These are phyloP conservation scores for Mortierella sp. DNA, from an alignment of 371 early-diverging fungal genomes.

Conservation along the genomic window DNA sequence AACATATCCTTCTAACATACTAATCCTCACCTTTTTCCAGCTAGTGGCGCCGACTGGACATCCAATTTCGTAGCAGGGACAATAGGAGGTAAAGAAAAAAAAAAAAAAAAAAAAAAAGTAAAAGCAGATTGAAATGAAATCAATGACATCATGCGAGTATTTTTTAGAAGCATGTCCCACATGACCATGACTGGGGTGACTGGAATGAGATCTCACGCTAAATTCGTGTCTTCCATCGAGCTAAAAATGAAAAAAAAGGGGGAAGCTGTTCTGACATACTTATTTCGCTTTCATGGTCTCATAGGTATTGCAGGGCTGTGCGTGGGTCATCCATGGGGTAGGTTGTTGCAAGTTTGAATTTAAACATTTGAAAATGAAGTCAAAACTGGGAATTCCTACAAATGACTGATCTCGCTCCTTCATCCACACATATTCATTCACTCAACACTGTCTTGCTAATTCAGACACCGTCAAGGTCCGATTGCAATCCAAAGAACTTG, in stretches of 20 bases:
- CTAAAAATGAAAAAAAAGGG: not conserved
- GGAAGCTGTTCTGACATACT: not conserved
- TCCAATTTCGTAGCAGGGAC: slow-evolving; percentile 69
- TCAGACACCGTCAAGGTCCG: slow-evolving; percentile 67
- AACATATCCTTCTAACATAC: slow-evolving; percentile 5
- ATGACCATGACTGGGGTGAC: not conserved
- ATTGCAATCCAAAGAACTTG: slow-evolving; percentile 66
- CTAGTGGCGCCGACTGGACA: slow-evolving; percentile 59
- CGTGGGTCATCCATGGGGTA: slow-evolving; percentile 79
- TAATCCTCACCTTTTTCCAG: slow-evolving; percentile 23
- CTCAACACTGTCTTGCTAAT: slow-evolving; percentile 12
- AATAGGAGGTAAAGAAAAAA: slow-evolving; percentile 62
- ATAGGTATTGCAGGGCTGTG: slow-evolving; percentile 73
- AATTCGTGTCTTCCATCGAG: not conserved
- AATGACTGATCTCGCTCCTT: not conserved
- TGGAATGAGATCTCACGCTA: not conserved
- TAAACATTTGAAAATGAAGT: not conserved
- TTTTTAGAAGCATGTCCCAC: too few relatives aligned
- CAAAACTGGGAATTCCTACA: not conserved
- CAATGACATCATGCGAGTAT: slow-evolving; percentile 10
- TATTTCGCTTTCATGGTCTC: slow-evolving; percentile 2
- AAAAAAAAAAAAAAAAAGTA: not conserved
- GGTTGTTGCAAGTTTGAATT: slow-evolving; percentile 7
- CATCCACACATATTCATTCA: not conserved
- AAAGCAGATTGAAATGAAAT: not conserved